Evolutionary conservation across 116 monocot genomes (phyloP).

Genomic region (Zostera marina): DNA sequence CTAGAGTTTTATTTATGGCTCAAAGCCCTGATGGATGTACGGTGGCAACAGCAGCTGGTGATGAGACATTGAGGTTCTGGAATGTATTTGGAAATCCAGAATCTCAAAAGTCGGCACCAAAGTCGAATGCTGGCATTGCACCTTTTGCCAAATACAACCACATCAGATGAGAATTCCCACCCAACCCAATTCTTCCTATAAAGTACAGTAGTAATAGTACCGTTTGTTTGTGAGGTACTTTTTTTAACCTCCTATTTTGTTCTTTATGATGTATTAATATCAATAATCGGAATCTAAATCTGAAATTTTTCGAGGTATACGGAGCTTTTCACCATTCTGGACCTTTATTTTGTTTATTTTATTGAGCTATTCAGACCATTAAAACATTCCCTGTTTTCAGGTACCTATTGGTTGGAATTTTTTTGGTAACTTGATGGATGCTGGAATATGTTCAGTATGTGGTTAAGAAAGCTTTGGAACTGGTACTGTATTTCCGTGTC

Average conservation of each 20-base stretch:
- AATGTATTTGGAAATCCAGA: conserved; percentile 6
- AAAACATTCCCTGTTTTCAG: conserved; percentile 13
- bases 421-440: conserved; percentile 99
- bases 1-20: conserved; percentile 7
- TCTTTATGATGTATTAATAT: too few relatives aligned
- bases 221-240: too few relatives aligned
- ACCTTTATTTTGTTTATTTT: conserved; percentile 1
- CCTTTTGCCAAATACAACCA: background rate
- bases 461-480: conserved; percentile 99
- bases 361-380: background rate
- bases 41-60: conserved; percentile 27
- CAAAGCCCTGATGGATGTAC: conserved; percentile 35
- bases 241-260: too few relatives aligned
- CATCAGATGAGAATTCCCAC: conserved; percentile 1
- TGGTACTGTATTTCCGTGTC: too few relatives aligned
- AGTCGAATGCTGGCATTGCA: background rate
- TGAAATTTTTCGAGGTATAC: conserved; percentile 93
- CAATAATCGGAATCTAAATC: conserved; percentile 56
- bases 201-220: too few relatives aligned
- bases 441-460: conserved; percentile 92
- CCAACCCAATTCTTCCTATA: too few relatives aligned
- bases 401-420: conserved; percentile 99
- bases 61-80: conserved; percentile 13
- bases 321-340: background rate
- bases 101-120: background rate